Conservation (phyloP, 192 early-diverging fungal species). For the Linnemannia zychae region DNA sequence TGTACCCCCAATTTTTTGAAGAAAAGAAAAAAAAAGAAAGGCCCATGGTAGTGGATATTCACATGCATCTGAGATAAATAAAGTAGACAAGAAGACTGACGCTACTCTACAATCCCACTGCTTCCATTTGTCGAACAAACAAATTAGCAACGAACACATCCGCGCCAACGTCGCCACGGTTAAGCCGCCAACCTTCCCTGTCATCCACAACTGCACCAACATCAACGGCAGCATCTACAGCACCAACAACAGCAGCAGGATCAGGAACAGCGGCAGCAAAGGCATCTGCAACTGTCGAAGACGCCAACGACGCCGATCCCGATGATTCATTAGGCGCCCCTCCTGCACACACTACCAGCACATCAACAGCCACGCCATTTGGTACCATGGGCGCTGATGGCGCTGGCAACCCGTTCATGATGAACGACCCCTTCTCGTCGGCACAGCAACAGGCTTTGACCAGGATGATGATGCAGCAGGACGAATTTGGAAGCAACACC, state of each 20-base stretch:
- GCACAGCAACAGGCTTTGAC: conserved; percentile 29
- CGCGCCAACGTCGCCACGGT: conserved; percentile 6
- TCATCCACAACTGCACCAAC: conserved; percentile 3
- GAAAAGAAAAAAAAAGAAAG: not conserved
- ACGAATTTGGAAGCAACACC: conserved; percentile 12
- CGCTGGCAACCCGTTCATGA: conserved; percentile 27
- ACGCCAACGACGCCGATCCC: conserved; percentile 60
- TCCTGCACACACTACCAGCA: not conserved
- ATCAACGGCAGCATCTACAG: not conserved
- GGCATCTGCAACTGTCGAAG: conserved; percentile 7
- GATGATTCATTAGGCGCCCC: conserved; percentile 64
- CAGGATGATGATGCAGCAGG: conserved; percentile 33
- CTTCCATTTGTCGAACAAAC: not conserved
- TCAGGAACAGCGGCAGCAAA: conserved; percentile 9
- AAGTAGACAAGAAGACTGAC: not conserved
- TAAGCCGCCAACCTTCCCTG: conserved; percentile 12
- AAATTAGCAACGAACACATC: not conserved
- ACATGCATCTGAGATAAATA: not conserved
- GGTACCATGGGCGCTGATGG: not conserved
- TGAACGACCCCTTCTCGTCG: conserved; percentile 23
- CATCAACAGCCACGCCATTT: conserved; percentile 11
- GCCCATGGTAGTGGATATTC: not conserved
- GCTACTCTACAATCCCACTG: not conserved
- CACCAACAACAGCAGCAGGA: not conserved
- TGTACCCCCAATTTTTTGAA: not conserved